phyloP scores from a whole-genome alignment of 2,329 filamentous ascomycete genomes.

The Aspergillus fijiensis region DNA sequence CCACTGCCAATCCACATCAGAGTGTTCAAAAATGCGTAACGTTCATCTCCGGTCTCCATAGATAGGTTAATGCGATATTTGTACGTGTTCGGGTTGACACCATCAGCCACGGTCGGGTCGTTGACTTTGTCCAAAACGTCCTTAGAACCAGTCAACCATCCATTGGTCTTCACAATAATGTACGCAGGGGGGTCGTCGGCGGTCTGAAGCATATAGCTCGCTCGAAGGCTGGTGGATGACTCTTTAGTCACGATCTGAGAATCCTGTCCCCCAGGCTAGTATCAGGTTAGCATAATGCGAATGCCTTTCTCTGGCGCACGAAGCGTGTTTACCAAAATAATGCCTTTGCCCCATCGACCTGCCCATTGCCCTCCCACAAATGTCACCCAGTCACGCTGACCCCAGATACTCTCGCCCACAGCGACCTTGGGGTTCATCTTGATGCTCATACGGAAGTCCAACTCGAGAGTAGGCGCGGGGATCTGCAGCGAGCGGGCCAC shows the following conservation, averaged over 20 bases:
- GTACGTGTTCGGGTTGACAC: conserved; percentile 50
- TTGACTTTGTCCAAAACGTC: conserved; percentile 51
- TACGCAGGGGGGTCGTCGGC: conserved; percentile 52
- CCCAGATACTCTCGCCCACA: conserved; percentile 49
- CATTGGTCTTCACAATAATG: conserved; percentile 48
- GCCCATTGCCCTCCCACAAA: conserved; percentile 54
- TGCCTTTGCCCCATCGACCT: conserved; percentile 53
- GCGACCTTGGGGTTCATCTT: conserved; percentile 53
- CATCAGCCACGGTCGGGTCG: conserved; percentile 46
- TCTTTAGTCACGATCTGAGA: conserved; percentile 51
- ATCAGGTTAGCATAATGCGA: conserved; percentile 11
- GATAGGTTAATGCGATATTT: conserved; percentile 50
- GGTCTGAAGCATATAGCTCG: conserved; percentile 51
- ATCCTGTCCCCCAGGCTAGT: conserved; percentile 51
- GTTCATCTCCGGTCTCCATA: conserved; percentile 52
- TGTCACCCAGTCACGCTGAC: conserved; percentile 53
- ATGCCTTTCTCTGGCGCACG: background rate
- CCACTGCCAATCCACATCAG: conserved; percentile 53
- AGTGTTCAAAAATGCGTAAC: conserved; percentile 51
- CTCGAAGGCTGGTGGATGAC: conserved; percentile 45
- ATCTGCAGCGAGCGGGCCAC: conserved; percentile 49
- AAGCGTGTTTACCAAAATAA: conserved; percentile 47
- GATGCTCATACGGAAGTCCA: conserved; percentile 55
- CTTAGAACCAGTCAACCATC: conserved; percentile 51
- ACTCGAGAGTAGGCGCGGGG: conserved; percentile 49